phyloP scores from a whole-genome alignment of 2,329 filamentous ascomycete genomes.

The Epicoccum sorghinum region DNA sequence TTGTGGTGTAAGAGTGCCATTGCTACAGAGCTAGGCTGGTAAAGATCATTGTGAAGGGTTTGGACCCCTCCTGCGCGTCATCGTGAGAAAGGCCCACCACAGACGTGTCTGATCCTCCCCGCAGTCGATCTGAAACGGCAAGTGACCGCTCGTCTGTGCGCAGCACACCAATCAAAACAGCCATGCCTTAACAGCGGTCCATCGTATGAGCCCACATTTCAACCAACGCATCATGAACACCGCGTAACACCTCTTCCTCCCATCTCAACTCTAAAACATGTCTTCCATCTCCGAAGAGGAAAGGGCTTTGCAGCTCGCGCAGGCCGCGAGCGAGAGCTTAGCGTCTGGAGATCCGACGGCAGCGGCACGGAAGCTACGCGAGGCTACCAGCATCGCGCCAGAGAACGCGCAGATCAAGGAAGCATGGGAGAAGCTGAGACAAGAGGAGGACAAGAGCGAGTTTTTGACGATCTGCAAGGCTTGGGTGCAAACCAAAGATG shows the following conservation, averaged over 20 bases:
- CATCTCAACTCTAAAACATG: slow-evolving; percentile 27
- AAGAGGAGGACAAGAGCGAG: slow-evolving; percentile 46
- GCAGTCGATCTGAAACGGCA: slow-evolving; percentile 17
- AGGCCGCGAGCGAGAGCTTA: slow-evolving; percentile 35
- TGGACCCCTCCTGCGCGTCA: not conserved
- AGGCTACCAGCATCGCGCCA: slow-evolving; percentile 53
- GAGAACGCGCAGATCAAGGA: slow-evolving; percentile 50
- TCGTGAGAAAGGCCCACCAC: slow-evolving; percentile 2
- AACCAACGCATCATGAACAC: slow-evolving; percentile 23
- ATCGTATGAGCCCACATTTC: slow-evolving; percentile 22
- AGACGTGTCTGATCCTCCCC: slow-evolving; percentile 16
- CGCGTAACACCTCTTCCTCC: slow-evolving; percentile 1
- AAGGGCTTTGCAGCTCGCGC: slow-evolving; percentile 39
- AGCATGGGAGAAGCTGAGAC: slow-evolving; percentile 49
- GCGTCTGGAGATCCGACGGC: slow-evolving; percentile 44
- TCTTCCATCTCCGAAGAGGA: slow-evolving; percentile 35
- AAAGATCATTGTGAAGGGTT: no score
- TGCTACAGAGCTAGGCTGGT: no score
- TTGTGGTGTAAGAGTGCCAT: no score
- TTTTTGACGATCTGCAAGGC: slow-evolving; percentile 42
- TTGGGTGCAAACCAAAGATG: slow-evolving; percentile 45
- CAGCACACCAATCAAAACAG: slow-evolving; percentile 17
- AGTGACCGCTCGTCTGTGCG: slow-evolving; percentile 27
- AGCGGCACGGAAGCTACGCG: slow-evolving; percentile 51
- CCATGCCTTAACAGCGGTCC: slow-evolving; percentile 26